Base-by-base conservation (phyloP, 805 yeast species). In the Yamadazyma philogaea region DNA sequence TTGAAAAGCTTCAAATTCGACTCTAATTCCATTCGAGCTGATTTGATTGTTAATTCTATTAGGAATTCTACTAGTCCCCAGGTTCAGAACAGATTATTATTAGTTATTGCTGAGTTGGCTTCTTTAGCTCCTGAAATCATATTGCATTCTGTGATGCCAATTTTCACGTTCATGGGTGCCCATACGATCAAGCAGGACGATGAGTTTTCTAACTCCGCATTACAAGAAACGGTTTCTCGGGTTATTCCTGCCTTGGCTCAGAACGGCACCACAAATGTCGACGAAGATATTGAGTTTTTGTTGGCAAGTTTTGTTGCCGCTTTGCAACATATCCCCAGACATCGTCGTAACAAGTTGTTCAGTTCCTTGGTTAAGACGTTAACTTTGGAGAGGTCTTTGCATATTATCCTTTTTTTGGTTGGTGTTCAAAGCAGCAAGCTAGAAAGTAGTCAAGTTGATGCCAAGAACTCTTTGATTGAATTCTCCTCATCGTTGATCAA, bases 101-200 rank as follows among this genome's bases (percentile, higher is more conserved):
- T 91, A 45, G 91, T 93, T 20, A 81, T 93, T 51, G 85, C 97
- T 2, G 84, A 88, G 37, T 69, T 93, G 51, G 98, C 98, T 0
- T 72, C 88, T 0, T 66, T 93, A 43, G 86, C 91, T 10, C 96
- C 98, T 7, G 97, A 91, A 56, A 79, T 85, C 22, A 89, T 93
- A 21, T 70, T 93, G 41, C 98, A 93, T 65, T 86, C 96, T 2
- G 96, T 93, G 7, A 93, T 93, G 99, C 99, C 99, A n/a, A 91
- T 93, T 39, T 93, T 93, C 71, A 93, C 99, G 1, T 93, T 93
- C 55, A 93, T 93, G 98, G 99, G 99, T 46, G 96, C 98, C 10
- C 95, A 89, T 56, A 90, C 97, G 11, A 79, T 93, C 40, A 83
- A 96, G 56, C 96, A 93, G 65, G 99, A 93, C 61, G 98, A 93